Evolutionary conservation across 768 basidiomycete species (phyloP).

Genomic region (Amanita rimosa): DNA sequence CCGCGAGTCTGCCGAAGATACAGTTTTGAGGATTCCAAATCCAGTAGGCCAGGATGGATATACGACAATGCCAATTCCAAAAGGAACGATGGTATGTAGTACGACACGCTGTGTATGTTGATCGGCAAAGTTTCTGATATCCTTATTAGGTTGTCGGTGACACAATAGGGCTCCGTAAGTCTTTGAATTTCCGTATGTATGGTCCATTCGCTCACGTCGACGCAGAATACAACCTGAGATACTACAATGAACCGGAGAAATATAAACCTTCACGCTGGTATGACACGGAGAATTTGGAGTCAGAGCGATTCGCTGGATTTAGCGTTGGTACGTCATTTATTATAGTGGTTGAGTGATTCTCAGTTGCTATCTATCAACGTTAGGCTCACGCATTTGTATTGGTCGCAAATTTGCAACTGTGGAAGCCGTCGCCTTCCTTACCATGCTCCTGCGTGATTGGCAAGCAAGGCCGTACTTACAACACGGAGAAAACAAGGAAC

Average conservation of each 20-base stretch:
- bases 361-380: no score
- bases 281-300: slow-evolving; percentile 8
- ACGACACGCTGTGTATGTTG: neutral
- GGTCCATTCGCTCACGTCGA: neutral
- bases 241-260: slow-evolving; percentile 24
- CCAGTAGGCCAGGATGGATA: slow-evolving; percentile 6
- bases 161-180: slow-evolving; percentile 3
- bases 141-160: neutral
- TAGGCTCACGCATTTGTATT: slow-evolving; percentile 28
- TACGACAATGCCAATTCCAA: neutral
- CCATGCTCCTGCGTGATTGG: slow-evolving; percentile 29
- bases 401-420: slow-evolving; percentile 31
- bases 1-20: slow-evolving; percentile 17
- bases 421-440: slow-evolving; percentile 30
- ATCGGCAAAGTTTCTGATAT: neutral
- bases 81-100: slow-evolving; percentile 1
- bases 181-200: neutral
- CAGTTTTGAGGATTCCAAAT: slow-evolving; percentile 14
- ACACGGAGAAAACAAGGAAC: slow-evolving; percentile 18
- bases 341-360: no score
- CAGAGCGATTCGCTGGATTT: slow-evolving; percentile 7
- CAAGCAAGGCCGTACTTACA: slow-evolving; percentile 19
- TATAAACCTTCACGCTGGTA: slow-evolving; percentile 29
- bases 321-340: slow-evolving; percentile 7
- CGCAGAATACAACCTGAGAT: slow-evolving; percentile 23